Percentiles rank a stretch among this genome's conserved stretches.
phyloP scores from a whole-genome alignment of 208 protist genomes.

The Wallacemonas sp. region DNA sequence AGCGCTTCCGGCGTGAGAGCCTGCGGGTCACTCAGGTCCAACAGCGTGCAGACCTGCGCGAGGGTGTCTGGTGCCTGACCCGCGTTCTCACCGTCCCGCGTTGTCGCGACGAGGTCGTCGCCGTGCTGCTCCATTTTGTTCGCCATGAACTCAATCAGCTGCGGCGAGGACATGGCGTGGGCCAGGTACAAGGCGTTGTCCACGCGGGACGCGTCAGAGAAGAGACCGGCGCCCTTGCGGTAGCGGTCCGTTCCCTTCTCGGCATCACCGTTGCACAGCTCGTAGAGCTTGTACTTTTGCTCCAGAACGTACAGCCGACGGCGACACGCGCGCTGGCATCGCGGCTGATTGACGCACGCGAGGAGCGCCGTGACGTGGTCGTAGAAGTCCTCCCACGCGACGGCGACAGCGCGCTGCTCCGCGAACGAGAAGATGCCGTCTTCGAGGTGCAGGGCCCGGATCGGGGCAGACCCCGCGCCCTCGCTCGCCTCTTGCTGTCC shows the following conservation, averaged over 20 bases:
- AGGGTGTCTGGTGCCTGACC: slow-evolving; percentile 43
- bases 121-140: background rate
- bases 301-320: slow-evolving; percentile 91
- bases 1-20: slow-evolving; percentile 94
- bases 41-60: slow-evolving; percentile 51
- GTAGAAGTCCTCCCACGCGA: slow-evolving; percentile 78
- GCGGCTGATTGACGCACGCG: slow-evolving; percentile 48
- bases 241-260: slow-evolving; percentile 69
- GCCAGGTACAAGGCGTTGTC: slow-evolving; percentile 3
- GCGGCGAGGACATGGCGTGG: slow-evolving; percentile 9
- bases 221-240: slow-evolving; percentile 74
- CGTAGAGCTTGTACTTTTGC: slow-evolving; percentile 93
- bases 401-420: slow-evolving; percentile 45
- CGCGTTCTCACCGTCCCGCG: background rate
- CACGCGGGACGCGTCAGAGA: slow-evolving; percentile 89
- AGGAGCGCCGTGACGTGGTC: slow-evolving; percentile 55
- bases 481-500: slow-evolving; percentile 45
- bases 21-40: slow-evolving; percentile 58
- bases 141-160: slow-evolving; percentile 9
- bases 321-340: slow-evolving; percentile 48
- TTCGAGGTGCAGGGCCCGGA: slow-evolving; percentile 46
- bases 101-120: slow-evolving; percentile 6
- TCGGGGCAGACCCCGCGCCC: background rate
- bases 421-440: slow-evolving; percentile 66
- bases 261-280: slow-evolving; percentile 83